Conservation (phyloP, 2,329 filamentous ascomycete genomes). For the Verticillium nubilum region DNA sequence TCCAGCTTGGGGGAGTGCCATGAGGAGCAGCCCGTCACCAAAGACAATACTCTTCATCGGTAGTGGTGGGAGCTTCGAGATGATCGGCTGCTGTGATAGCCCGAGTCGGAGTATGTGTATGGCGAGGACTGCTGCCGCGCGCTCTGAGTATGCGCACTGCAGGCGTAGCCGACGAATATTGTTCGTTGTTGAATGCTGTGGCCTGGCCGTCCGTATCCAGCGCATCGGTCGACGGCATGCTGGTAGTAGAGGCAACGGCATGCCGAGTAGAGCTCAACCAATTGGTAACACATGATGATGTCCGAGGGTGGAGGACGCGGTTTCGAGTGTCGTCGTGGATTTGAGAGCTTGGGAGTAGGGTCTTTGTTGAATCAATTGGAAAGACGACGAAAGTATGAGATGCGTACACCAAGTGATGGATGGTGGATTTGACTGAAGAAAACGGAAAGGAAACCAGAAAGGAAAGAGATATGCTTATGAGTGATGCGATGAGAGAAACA, state of each 20-base stretch:
- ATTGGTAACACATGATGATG: constrained; percentile 73
- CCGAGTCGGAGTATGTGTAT: constrained; percentile 47
- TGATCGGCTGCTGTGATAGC: constrained; percentile 46
- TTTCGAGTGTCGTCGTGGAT: constrained; percentile 10
- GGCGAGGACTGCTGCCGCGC: constrained; percentile 30
- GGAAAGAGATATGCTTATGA: constrained; percentile 16
- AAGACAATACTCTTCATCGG: constrained; percentile 51
- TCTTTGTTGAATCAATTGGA: constrained; percentile 6
- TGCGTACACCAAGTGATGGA: neutral
- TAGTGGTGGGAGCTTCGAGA: constrained; percentile 34
- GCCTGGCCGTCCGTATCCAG: constrained; percentile 65
- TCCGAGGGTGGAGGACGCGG: neutral
- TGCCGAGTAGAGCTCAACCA: constrained; percentile 79
- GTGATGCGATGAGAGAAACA: constrained; percentile 9
- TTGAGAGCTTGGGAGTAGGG: constrained; percentile 1
- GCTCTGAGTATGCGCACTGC: constrained; percentile 46
- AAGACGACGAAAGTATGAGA: constrained; percentile 1
- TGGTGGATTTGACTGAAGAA: constrained; percentile 1
- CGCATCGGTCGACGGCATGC: constrained; percentile 80
- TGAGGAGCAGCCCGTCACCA: constrained; percentile 37
- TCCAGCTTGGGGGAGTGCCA: constrained; percentile 34
- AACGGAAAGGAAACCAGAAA: constrained; percentile 18
- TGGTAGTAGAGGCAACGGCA: constrained; percentile 86
- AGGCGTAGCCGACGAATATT: constrained; percentile 79
- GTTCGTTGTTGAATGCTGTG: constrained; percentile 69